Evolutionary conservation across 179 eudicot genomes (phyloP), one percentile per base, ranked within the genome.

Genomic region (Gypsophila paniculata): DNA sequence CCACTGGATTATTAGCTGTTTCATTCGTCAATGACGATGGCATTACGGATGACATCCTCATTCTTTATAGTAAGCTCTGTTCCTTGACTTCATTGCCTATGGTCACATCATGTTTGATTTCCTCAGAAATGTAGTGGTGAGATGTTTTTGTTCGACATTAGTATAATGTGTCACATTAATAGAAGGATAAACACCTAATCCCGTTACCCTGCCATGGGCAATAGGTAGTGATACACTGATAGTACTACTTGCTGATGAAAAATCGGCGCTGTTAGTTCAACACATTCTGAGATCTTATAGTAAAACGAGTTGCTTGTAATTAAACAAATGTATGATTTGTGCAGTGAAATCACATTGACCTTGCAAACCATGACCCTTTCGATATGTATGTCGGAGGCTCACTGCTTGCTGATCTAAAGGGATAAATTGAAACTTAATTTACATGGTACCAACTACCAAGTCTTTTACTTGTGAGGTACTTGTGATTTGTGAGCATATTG

Each of bases 1-100:
- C 72, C 88, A 78, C 69, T 82, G 86, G 96, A 80, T 88, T 32
- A 83, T 89, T 32, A 76, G 85, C 61, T 74, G 77, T 61, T 61
- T 89, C 62, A 68, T 77, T 54, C 76, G 59, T 25, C 76, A 80
- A 69, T 85, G 80, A 87, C 68, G n/a, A 49, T 38, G 39, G 25
- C 14, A 36, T 15, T 19, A 23, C 17, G 44, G 11, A 51, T 32
- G 12, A 26, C 44, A 66, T 42, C 74, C 68, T 67, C 73, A 23
- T 18, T 72, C 76, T 60, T 34, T 18, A 42, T 9, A 74, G 82
- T 79, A 54, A 54, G 70, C 32, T 39, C 42, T 13, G 2, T 21
- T 71, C 53, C 0, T 21, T 23, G 2, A 18, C 34, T 22, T 61
- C 52, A 65, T 61, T 6, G 11, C 8, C 6, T 42, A 9, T 2